Conservation (phyloP, 2,329 filamentous ascomycete genomes). For the Seiridium cupressi region DNA sequence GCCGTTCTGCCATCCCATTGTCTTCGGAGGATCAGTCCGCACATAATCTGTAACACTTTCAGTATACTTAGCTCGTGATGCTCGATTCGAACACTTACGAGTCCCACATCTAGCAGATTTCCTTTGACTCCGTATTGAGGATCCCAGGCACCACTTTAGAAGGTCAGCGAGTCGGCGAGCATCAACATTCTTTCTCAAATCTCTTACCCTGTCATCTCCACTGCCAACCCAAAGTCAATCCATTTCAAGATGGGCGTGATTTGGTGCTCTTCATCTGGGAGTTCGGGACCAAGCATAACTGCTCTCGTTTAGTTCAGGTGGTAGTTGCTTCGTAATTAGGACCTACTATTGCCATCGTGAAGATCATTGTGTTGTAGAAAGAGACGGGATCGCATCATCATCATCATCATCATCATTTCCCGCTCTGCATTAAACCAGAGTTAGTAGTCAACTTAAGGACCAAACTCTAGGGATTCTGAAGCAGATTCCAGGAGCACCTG, state of each 20-base stretch:
- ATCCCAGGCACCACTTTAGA: not conserved
- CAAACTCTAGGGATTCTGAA: too few species aligned
- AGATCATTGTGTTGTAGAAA: not conserved
- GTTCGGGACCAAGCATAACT: not conserved
- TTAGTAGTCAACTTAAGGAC: too few species aligned
- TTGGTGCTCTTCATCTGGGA: not conserved
- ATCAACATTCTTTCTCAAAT: not conserved
- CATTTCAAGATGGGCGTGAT: constrained; percentile 1
- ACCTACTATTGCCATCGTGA: constrained; percentile 5
- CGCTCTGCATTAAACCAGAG: too few species aligned
- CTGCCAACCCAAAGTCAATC: constrained; percentile 1
- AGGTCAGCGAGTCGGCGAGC: not conserved
- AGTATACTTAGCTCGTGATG: too few species aligned
- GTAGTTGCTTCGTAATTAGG: not conserved
- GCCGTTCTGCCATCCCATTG: not conserved
- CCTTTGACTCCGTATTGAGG: not conserved
- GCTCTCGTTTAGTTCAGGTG: not conserved
- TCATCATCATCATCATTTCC: too few species aligned
- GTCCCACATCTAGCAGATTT: not conserved
- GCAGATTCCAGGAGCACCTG: too few species aligned
- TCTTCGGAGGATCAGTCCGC: not conserved
- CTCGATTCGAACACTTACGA: not conserved
- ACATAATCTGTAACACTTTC: not conserved
- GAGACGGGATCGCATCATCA: not conserved
- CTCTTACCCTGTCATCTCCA: not conserved